Conservation (phyloP, 192 early-diverging fungal genomes). For the Phycomyces nitens region DNA sequence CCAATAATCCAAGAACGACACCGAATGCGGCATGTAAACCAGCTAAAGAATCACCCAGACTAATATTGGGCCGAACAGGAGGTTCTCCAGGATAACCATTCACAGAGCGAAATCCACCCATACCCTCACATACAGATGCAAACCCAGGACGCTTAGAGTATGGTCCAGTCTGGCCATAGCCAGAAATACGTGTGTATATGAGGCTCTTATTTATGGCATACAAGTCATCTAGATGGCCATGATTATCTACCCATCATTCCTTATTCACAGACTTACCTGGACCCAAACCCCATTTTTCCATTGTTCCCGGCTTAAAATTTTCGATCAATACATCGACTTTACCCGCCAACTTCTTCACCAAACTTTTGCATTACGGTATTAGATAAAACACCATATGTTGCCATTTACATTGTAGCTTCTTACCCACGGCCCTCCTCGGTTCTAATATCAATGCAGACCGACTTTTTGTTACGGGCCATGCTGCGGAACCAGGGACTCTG, state of each 20-base stretch:
- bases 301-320: slow-evolving; percentile 50
- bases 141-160: slow-evolving; percentile 43
- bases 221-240: slow-evolving; percentile 32
- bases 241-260: not conserved
- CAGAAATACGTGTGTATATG: slow-evolving; percentile 48
- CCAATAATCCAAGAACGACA: slow-evolving; percentile 33
- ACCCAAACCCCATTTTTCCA: slow-evolving; percentile 56
- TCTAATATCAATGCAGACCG: slow-evolving; percentile 41
- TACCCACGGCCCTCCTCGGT: slow-evolving; percentile 42
- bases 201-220: slow-evolving; percentile 38
- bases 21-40: slow-evolving; percentile 48
- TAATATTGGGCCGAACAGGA: slow-evolving; percentile 50
- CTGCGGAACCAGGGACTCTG: slow-evolving; percentile 46
- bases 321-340: slow-evolving; percentile 49
- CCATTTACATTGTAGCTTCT: not conserved
- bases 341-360: slow-evolving; percentile 30
- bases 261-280: slow-evolving; percentile 27
- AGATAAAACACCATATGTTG: not conserved
- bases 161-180: slow-evolving; percentile 52
- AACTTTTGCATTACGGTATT: not conserved
- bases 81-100: slow-evolving; percentile 40
- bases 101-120: slow-evolving; percentile 43
- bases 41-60: slow-evolving; percentile 48
- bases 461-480: slow-evolving; percentile 46
- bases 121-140: slow-evolving; percentile 52